Evolutionary conservation across 2,329 filamentous ascomycete species (phyloP), one percentile per base, ranked within the genome.

Genomic region (Chaetomium sp.): DNA sequence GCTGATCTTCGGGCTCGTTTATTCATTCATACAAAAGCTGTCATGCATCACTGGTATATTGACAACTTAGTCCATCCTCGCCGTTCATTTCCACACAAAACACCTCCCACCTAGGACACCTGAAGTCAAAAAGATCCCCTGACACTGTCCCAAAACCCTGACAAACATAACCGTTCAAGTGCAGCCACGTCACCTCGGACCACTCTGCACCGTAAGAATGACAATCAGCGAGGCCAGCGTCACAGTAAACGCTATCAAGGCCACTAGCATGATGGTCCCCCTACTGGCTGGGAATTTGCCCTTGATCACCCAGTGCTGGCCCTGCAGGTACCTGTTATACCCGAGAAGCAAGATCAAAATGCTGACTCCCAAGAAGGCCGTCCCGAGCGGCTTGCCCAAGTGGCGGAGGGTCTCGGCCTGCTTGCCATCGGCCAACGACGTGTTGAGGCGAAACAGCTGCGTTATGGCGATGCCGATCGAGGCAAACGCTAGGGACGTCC

Each of bases 401-500:
- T 84, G 84, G 51, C 87, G 83, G 57, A 91, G 78, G 42, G 79
- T 80, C 47, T 76, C 73, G 50, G 78, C 59, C 31, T 70, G 67
- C 42, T 67, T 68, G 27, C 69, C 76, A 47, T 74, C 71, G 25
- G 78, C 73, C 49, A 90, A 79, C 9, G 86, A 83, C 0, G 87
- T 90, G 79, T 93, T 93, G 64, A 95, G 86, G 29, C 91, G 89
- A 79, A 95, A 94, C 56, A 95, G 85, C 75, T 95, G 91, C 1
- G 91, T 94, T 49, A 95, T 85, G 51, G 90, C 91, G 65, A 95
- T 90, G 64, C 91, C 91, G 70, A 95, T 94, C 38, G 86, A 90
- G 12, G 91, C 90, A 73, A 95, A 95, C 27, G 90, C 87, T 42
- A 95, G 83, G 2, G 90, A 93, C 2, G 91, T 95, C 60, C 91